Conservation (phyloP, 2,329 filamentous ascomycete species). For the Capronia coronata region DNA sequence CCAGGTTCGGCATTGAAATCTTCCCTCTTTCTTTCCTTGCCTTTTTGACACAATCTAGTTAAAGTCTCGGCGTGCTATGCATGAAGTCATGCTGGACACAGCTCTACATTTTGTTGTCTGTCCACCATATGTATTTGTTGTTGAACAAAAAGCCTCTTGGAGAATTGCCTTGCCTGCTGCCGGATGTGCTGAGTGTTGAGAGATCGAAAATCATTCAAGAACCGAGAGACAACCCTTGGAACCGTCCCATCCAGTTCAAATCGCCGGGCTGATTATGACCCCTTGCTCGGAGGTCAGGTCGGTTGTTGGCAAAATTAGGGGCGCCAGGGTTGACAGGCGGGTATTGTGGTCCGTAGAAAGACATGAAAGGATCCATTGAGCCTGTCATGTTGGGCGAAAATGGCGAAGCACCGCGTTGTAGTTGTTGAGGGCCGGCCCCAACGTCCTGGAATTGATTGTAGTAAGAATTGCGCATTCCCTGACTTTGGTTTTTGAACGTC, state of each 20-base stretch:
- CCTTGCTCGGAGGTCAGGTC: conserved; percentile 24
- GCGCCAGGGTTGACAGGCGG: conserved; percentile 20
- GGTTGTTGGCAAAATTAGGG: conserved; percentile 25
- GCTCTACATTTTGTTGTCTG: conserved; percentile 9
- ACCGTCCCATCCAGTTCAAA: conserved; percentile 25
- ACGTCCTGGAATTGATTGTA: conserved; percentile 21
- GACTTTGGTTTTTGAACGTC: conserved; percentile 20
- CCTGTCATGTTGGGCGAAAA: conserved; percentile 29
- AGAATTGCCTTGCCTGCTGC: conserved; percentile 4
- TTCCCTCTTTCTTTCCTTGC: neutral
- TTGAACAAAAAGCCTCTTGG: conserved; percentile 8
- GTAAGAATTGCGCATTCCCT: conserved; percentile 16
- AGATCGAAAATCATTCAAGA: conserved; percentile 35
- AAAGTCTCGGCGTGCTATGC: neutral
- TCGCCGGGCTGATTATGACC: conserved; percentile 33
- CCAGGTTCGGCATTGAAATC: conserved; percentile 4
- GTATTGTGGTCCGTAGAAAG: conserved; percentile 31
- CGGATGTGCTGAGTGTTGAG: no score
- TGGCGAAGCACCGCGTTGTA: conserved; percentile 31
- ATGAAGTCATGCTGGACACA: neutral
- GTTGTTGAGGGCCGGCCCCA: conserved; percentile 27
- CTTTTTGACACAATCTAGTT: neutral
- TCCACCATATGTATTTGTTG: conserved; percentile 9
- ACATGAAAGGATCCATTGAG: conserved; percentile 29
- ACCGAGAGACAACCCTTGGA: conserved; percentile 65